These are phyloP conservation scores for Gryganskiella cystojenkinii DNA, from an alignment of 192 early-diverging fungal genomes.

Conservation along the genomic window DNA sequence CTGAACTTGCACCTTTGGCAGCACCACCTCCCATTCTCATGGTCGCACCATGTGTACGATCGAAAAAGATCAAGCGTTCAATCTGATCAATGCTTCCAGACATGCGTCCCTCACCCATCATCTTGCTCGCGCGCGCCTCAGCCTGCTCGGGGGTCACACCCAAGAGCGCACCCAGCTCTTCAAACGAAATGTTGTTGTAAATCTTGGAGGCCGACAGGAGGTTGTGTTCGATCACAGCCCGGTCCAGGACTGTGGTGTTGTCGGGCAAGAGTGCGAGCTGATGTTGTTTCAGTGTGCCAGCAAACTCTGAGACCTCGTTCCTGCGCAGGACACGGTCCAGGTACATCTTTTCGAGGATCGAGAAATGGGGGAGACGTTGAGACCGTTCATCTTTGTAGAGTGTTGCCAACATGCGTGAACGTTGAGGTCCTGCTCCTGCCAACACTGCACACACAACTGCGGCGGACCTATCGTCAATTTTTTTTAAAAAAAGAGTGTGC, in stretches of 20 bases:
- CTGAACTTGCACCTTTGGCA: constrained; percentile 43
- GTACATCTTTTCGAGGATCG: constrained; percentile 96
- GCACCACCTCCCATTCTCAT: constrained; percentile 18
- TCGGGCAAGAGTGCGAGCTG: constrained; percentile 81
- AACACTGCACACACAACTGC: constrained; percentile 94
- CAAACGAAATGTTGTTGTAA: constrained; percentile 93
- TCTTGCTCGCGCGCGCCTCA: constrained; percentile 84
- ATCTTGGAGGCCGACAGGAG: constrained; percentile 87
- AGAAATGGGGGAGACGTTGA: constrained; percentile 75
- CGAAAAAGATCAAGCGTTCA: constrained; percentile 86
- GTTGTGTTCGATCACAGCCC: constrained; percentile 97
- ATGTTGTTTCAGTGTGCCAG: constrained; percentile 76
- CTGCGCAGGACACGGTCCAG: constrained; percentile 85
- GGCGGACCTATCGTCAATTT: constrained; percentile 53
- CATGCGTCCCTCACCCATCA: constrained; percentile 94
- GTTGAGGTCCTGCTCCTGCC: constrained; percentile 90
- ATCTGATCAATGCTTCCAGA: constrained; percentile 94
- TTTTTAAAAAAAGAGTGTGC: background rate
- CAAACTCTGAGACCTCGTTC: constrained; percentile 85
- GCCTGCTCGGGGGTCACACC: constrained; percentile 83
- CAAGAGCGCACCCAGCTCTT: constrained; percentile 82
- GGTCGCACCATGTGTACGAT: constrained; percentile 62
- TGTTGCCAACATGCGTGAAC: constrained; percentile 86
- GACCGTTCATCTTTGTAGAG: constrained; percentile 94
- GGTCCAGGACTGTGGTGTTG: constrained; percentile 85